A percentile compares a stretch with the other conserved stretches of the same genome.
Evolutionary conservation across 2,329 filamentous ascomycete species (phyloP).

Genomic region (Penicillium sclerotigenum): DNA sequence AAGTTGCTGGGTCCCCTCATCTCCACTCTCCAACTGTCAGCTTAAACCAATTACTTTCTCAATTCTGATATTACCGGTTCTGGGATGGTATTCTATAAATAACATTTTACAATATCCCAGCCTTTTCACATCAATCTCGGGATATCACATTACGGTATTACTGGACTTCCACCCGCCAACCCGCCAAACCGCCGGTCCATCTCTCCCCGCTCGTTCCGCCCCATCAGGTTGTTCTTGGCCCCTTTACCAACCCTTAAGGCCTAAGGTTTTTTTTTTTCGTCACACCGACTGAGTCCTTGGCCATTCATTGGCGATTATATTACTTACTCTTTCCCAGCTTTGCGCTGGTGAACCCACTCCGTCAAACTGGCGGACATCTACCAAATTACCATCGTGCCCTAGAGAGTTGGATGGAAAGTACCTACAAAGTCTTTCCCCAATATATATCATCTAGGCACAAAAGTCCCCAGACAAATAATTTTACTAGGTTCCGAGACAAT

Average conservation of each 20-base stretch:
- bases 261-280: conserved; percentile 7
- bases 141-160: neutral
- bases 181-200: neutral
- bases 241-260: neutral
- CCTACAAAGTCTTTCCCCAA: neutral
- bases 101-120: neutral
- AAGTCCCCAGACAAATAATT: neutral
- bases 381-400: neutral
- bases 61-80: neutral
- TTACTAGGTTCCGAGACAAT: conserved; percentile 34
- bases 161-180: neutral
- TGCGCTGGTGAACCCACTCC: neutral
- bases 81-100: neutral
- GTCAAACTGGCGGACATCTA: neutral
- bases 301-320: conserved; percentile 14
- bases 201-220: conserved; percentile 3
- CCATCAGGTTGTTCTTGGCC: neutral
- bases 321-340: conserved; percentile 7
- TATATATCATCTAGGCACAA: neutral
- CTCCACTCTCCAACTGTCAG: conserved; percentile 9
- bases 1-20: conserved; percentile 9
- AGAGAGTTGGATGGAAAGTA: conserved; percentile 5
- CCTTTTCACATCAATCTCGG: neutral
- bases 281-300: conserved; percentile 11
- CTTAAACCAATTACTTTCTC: neutral